Base-by-base conservation (phyloP, 2,329 filamentous ascomycete genomes). In the Diaporthe sp. region DNA sequence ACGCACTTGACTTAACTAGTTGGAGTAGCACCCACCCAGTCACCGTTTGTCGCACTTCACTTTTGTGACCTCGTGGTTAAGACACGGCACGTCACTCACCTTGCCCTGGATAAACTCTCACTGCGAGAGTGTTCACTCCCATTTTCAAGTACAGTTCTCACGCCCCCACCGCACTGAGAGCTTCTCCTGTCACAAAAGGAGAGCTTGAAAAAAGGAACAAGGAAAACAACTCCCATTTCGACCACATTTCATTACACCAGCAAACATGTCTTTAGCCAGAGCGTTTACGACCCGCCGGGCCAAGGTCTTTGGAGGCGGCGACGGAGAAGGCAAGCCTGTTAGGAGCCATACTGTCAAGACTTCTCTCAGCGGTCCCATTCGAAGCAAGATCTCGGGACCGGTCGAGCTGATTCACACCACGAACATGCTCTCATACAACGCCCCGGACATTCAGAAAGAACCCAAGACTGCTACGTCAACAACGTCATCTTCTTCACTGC, bases 381-480 rank as follows among this genome's bases (percentile, higher is more conserved):
- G 93, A 75, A 83, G 89, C 82, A 92, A 95, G 86, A 99, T 99
- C 82, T 99, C 97, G 1, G 91, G 89, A 4, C 97, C 97, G 0
- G 89, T 98, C 71, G 92, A 95, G 83, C 89, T 99, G 77, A 88
- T 98, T 66, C 97, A 97, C 75, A 98, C 96, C 7, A 98, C 97
- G 79, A 99, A 98, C 84, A 95, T 97, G 90, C 92, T 98, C 72
- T 95, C 95, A 10, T 98, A 98, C 89, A 96, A 96, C 81, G 96
- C 97, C 13, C 96, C 96, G 68, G 94, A 98, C 81, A 92, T 98
- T 76, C 86, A 87, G 58, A 71, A 75, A 38, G 71, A 77, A 25
- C 80, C 82, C 77, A 80, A 81, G 38, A 87, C 89, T 3, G 85
- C 87, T n/a, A 79, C 82, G 15, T 90, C 86, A 17, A 90, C 86